These are phyloP conservation scores for Tilletia indica DNA, from an alignment of 1,284 basidiomycete species.

Conservation along the genomic window DNA sequence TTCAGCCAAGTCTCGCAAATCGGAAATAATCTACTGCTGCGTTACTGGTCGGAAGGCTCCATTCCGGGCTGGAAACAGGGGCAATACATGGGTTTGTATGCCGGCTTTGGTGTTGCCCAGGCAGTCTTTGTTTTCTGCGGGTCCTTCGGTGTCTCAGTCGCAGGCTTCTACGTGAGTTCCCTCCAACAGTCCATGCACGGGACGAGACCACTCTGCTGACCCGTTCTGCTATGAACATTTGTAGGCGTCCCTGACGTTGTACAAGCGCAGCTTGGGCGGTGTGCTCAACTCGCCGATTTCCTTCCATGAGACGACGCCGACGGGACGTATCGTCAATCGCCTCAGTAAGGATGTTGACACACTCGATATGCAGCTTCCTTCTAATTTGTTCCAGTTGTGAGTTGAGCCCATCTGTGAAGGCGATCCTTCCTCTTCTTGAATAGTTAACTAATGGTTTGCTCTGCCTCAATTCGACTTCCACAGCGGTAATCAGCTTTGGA, in stretches of 20 bases:
- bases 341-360: conserved; percentile 52
- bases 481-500: conserved; percentile 1
- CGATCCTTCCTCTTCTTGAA: too few relatives aligned
- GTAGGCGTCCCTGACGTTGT: conserved; percentile 22
- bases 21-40: conserved; percentile 31
- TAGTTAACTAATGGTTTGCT: not conserved
- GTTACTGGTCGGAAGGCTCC: conserved; percentile 28
- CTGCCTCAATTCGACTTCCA: not conserved
- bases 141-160: conserved; percentile 18
- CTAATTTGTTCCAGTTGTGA: conserved; percentile 10
- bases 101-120: conserved; percentile 19
- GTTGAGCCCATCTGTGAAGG: not conserved
- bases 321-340: conserved; percentile 37
- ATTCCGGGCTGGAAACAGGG: conserved; percentile 25
- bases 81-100: conserved; percentile 25
- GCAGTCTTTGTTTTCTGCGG: conserved; percentile 13
- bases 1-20: conserved; percentile 32
- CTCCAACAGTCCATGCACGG: too few relatives aligned
- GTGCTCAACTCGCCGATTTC: conserved; percentile 35
- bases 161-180: conserved; percentile 35
- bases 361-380: conserved; percentile 30
- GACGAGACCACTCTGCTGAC: not conserved
- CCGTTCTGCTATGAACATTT: not conserved
- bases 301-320: conserved; percentile 40
- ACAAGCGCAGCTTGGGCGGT: conserved; percentile 26